Evolutionary conservation across 164 flowering plant species (phyloP).

Genomic region (Kalanchoe fedtschenkoi): DNA sequence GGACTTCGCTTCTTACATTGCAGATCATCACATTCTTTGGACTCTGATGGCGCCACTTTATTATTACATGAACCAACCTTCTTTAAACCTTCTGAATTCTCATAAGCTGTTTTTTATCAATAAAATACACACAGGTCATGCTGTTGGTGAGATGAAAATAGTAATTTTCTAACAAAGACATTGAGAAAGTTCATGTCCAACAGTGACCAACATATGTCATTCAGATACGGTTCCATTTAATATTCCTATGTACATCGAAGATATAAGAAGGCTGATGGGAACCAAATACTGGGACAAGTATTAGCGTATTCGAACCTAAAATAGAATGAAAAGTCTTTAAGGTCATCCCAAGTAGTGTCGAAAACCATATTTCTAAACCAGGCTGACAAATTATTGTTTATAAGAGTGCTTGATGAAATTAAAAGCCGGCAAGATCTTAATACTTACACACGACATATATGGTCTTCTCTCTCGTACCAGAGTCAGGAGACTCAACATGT

Average conservation of each 20-base stretch:
- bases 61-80: slow-evolving; percentile 27
- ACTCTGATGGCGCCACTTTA: slow-evolving; percentile 18
- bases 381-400: not conserved
- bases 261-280: not conserved
- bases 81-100: slow-evolving; percentile 25
- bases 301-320: no score
- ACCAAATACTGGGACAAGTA: not conserved
- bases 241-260: not conserved
- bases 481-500: slow-evolving; percentile 30
- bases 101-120: slow-evolving; percentile 34
- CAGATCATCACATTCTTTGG: slow-evolving; percentile 22
- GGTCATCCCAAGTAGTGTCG: not conserved
- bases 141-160: not conserved
- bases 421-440: not conserved
- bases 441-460: slow-evolving; percentile 70
- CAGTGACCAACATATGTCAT: no score
- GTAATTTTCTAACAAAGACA: not conserved
- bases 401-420: not conserved
- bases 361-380: not conserved
- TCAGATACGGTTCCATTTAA: no score
- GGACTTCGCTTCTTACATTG: slow-evolving; percentile 30
- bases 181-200: no score
- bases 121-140: not conserved
- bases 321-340: not conserved
- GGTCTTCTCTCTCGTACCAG: slow-evolving; percentile 36